These are phyloP conservation scores for Chrysoporthe puriensis DNA, from an alignment of 2,329 filamentous ascomycete genomes.

Conservation along the genomic window DNA sequence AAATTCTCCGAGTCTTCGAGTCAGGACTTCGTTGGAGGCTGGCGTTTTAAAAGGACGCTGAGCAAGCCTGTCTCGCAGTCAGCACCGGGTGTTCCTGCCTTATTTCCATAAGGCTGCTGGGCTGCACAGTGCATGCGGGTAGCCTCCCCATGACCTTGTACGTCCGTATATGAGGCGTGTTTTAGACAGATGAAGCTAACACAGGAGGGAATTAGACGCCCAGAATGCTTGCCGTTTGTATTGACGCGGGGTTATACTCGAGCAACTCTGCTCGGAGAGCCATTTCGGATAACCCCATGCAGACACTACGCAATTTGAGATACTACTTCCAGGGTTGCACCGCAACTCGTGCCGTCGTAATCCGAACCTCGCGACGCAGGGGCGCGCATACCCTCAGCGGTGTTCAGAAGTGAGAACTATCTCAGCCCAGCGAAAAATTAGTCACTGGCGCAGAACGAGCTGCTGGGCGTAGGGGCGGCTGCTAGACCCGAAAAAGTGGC, in stretches of 20 bases:
- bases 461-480: neutral
- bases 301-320: neutral
- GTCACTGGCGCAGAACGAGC: neutral
- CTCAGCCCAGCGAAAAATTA: neutral
- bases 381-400: neutral
- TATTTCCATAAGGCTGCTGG: neutral
- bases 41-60: neutral
- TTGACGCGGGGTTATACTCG: neutral
- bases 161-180: slow-evolving; percentile 19
- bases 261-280: neutral
- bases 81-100: neutral
- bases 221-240: neutral
- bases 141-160: slow-evolving; percentile 7
- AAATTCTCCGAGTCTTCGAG: slow-evolving; percentile 18
- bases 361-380: neutral
- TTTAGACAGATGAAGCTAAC: slow-evolving; percentile 23
- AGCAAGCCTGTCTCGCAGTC: slow-evolving; percentile 1
- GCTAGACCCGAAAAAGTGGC: neutral
- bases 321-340: neutral
- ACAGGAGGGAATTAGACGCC: slow-evolving; percentile 5
- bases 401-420: neutral
- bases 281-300: neutral
- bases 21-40: neutral
- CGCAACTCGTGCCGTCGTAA: neutral
- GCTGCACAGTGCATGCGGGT: slow-evolving; percentile 26